phyloP scores from a whole-genome alignment of 495 filamentous ascomycete species.

The Bombardia bombarda region DNA sequence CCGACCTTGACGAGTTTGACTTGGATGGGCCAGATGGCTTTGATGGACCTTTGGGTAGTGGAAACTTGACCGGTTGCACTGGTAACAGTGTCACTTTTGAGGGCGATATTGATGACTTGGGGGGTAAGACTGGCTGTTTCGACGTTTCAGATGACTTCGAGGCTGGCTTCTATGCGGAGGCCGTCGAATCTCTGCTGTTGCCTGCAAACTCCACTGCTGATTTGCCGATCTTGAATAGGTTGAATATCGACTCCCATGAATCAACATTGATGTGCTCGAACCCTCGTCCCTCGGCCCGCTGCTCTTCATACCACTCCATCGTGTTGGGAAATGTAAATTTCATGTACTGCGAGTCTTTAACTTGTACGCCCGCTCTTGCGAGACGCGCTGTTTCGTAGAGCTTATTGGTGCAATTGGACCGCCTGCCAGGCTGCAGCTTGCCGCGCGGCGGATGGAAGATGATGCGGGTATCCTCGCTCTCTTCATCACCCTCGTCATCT shows the following conservation, averaged over 20 bases:
- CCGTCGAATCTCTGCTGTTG: no score
- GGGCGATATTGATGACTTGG: no score
- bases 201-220: no score
- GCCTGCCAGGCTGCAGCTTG: constrained; percentile 4
- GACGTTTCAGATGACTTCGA: no score
- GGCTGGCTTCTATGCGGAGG: no score
- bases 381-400: constrained; percentile 29
- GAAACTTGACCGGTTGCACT: no score
- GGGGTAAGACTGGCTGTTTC: no score
- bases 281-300: constrained; percentile 29
- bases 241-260: constrained; percentile 25
- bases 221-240: constrained; percentile 16
- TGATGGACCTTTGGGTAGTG: no score
- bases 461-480: constrained; percentile 22
- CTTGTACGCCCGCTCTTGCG: constrained; percentile 11
- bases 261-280: constrained; percentile 32
- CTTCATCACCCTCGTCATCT: constrained; percentile 4
- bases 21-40: no score
- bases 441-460: constrained; percentile 36
- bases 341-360: constrained; percentile 13
- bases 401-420: constrained; percentile 29
- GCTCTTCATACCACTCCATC: constrained; percentile 35
- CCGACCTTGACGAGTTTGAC: no score
- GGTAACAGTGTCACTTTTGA: no score
- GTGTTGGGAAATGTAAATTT: constrained; percentile 31